Evolutionary conservation across 2,329 filamentous ascomycete species (phyloP), one percentile per base, ranked within the genome.

Genomic region (Fusarium newnesense): DNA sequence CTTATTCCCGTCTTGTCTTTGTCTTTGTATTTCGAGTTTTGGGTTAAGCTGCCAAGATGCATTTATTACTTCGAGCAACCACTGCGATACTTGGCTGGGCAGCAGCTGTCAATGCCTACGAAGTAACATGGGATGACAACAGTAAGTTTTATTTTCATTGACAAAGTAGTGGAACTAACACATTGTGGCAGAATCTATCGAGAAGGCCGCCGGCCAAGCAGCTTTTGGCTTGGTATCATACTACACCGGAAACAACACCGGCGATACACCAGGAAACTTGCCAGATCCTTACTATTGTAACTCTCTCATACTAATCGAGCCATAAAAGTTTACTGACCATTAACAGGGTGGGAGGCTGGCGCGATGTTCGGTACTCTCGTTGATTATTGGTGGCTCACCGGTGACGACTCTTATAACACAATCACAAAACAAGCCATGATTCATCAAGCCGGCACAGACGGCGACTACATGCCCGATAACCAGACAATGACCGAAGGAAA

Each of bases 301-400:
- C 81, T 82, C 80, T 32, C 84, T 36, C 84, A 21, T 32, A 32
- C 72, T 79, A 80, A 32, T 81, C 83, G 15, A 42, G 18, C 10
- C 32, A 46, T 7, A 19, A 49, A 4, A 11, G 7, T 7, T 36
- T 36, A 37, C 74, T 79, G 57, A 80, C 67, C 32, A 9, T 30
- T 32, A 12, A 42, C 47, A 84, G 82, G 86, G 92, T 95, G 92
- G 92, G 91, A 94, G 80, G 90, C 90, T 1, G 90, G 91, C 26
- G 89, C 90, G 60, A 87, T 95, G 86, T 93, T 94, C 76, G 90
- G 92, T 60, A 88, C 90, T 4, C 79, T 94, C 72, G 82, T 94
- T 60, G 91, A 94, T 80, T 94, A 94, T 81, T 93, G 90, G 90
- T 87, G 88, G 73, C 86, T 90, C 62, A 94, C 92, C 0, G 91